A percentile compares a stretch with the other conserved stretches of the same genome.
Conservation (phyloP, 2,329 filamentous ascomycete species). For the Plectosphaerella cucumerina region DNA sequence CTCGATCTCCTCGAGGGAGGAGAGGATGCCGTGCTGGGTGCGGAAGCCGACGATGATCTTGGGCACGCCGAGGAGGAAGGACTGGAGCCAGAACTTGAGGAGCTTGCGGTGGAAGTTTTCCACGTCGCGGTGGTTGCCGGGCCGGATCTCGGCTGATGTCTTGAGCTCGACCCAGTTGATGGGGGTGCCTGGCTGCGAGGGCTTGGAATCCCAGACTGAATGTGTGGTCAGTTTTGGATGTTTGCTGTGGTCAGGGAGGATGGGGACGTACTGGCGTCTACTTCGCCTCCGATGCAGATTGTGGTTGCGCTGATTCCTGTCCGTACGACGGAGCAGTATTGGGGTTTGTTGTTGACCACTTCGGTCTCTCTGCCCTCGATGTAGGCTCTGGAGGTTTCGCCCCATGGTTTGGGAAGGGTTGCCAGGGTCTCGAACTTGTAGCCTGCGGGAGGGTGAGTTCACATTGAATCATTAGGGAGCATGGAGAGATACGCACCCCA, state of each 20-base stretch:
- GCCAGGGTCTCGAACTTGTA: slow-evolving; percentile 95
- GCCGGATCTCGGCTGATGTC: slow-evolving; percentile 69
- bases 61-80: slow-evolving; percentile 87
- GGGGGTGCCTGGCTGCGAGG: slow-evolving; percentile 56
- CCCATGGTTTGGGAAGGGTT: slow-evolving; percentile 72
- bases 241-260: background rate
- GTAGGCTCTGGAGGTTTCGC: slow-evolving; percentile 63
- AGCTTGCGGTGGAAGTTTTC: slow-evolving; percentile 83
- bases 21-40: slow-evolving; percentile 66
- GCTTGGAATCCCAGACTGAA: slow-evolving; percentile 79
- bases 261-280: slow-evolving; percentile 67
- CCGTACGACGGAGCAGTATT: slow-evolving; percentile 92
- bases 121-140: slow-evolving; percentile 57
- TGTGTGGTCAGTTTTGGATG: slow-evolving; percentile 1
- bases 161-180: slow-evolving; percentile 96
- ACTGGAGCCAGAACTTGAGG: slow-evolving; percentile 95
- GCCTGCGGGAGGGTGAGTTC: slow-evolving; percentile 43
- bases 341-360: slow-evolving; percentile 80
- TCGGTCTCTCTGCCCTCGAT: slow-evolving; percentile 73
- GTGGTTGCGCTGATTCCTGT: slow-evolving; percentile 76
- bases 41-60: slow-evolving; percentile 91
- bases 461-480: background rate
- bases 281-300: slow-evolving; percentile 85
- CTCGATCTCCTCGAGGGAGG: slow-evolving; percentile 70
- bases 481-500: slow-evolving; percentile 60